These are phyloP conservation scores for Naganishia antarctica DNA, from an alignment of 768 basidiomycete genomes.

Conservation along the genomic window DNA sequence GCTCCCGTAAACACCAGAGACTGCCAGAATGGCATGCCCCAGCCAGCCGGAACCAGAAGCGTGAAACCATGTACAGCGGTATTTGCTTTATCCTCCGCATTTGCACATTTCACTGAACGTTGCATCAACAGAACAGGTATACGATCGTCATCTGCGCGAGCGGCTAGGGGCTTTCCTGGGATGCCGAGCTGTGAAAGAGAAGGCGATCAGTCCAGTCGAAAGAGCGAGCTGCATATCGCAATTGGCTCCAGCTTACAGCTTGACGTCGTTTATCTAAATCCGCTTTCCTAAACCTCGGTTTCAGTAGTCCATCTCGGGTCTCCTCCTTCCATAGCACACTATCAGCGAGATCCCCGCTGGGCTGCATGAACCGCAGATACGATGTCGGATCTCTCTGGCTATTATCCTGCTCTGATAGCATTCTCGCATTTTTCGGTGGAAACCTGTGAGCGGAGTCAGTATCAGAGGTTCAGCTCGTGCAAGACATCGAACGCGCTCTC, in stretches of 20 bases:
- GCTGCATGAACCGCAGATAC: constrained; percentile 41
- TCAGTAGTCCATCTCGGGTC: constrained; percentile 55
- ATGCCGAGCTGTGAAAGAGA: constrained; percentile 63
- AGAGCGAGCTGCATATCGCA: not conserved
- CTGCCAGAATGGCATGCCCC: constrained; percentile 82
- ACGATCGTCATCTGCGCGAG: constrained; percentile 71
- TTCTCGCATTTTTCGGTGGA: constrained; percentile 50
- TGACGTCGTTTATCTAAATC: constrained; percentile 78
- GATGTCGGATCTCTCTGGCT: constrained; percentile 24
- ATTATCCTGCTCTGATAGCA: not conserved
- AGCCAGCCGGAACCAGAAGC: constrained; percentile 76
- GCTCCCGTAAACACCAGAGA: constrained; percentile 79
- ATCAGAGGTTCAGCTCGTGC: not conserved
- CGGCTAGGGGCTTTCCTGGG: constrained; percentile 68
- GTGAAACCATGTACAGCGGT: constrained; percentile 73
- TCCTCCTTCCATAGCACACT: constrained; percentile 67
- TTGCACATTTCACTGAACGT: constrained; percentile 54
- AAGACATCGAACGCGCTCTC: constrained; percentile 36
- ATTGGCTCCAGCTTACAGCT: constrained; percentile 54
- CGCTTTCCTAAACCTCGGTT: constrained; percentile 70
- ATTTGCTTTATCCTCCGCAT: constrained; percentile 1
- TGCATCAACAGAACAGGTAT: constrained; percentile 80
- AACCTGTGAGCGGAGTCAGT: constrained; percentile 53
- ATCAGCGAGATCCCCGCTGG: constrained; percentile 59
- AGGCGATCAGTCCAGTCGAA: too few relatives aligned